phyloP scores from a whole-genome alignment of 345 rosid species.

The Ceriops zippeliana region DNA sequence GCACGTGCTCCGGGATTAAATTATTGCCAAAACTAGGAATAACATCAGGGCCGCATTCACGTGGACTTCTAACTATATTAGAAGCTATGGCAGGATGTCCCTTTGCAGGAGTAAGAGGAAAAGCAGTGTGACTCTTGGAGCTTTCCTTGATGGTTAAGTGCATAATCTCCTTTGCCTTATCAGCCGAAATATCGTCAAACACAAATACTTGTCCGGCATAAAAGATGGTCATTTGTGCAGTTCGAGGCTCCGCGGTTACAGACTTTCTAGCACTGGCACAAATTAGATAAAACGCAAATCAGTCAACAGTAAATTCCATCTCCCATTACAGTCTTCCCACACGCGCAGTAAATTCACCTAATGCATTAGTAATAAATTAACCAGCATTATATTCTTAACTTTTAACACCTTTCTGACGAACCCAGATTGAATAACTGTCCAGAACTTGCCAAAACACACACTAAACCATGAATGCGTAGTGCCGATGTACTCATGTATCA shows the following conservation, averaged over 20 bases:
- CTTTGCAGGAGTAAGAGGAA: slow-evolving; percentile 1
- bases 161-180: slow-evolving; percentile 77
- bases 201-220: slow-evolving; percentile 80
- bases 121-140: slow-evolving; percentile 24
- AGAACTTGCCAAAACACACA: too few relatives aligned
- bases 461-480: too few relatives aligned
- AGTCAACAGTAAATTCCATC: slow-evolving; percentile 6
- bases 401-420: too few relatives aligned
- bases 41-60: slow-evolving; percentile 21
- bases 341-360: too few relatives aligned
- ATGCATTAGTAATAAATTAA: too few relatives aligned
- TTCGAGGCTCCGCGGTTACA: slow-evolving; percentile 28
- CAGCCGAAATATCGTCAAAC: slow-evolving; percentile 65
- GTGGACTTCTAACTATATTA: slow-evolving; percentile 19
- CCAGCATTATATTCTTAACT: too few relatives aligned
- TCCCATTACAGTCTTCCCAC: neutral
- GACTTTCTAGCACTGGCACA: slow-evolving; percentile 24
- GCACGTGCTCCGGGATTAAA: slow-evolving; percentile 33
- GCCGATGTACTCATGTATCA: neutral
- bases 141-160: slow-evolving; percentile 50
- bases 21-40: slow-evolving; percentile 32
- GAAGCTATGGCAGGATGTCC: slow-evolving; percentile 10
- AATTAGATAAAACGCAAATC: slow-evolving; percentile 3
- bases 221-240: slow-evolving; percentile 79
- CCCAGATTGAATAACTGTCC: too few relatives aligned